phyloP scores from a whole-genome alignment of 2,329 filamentous ascomycete species.

The Verticillium dahliae region DNA sequence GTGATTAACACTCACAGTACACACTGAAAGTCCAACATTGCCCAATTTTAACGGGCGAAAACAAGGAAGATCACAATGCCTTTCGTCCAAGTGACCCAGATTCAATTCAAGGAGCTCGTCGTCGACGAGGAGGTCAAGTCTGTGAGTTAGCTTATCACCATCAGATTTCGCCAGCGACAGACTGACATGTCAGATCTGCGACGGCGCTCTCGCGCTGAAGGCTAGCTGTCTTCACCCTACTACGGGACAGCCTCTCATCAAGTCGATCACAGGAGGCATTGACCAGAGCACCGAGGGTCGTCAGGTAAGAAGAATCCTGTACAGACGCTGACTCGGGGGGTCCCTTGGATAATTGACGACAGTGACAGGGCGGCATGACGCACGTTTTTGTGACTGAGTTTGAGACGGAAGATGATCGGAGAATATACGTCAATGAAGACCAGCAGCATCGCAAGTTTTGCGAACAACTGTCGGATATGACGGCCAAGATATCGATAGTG shows the following conservation, averaged over 20 bases:
- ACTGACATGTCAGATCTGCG: constrained; percentile 18
- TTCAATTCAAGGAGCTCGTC: constrained; percentile 53
- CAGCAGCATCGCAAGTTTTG: not conserved
- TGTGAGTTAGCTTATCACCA: constrained; percentile 30
- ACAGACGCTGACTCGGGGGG: not conserved
- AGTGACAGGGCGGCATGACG: constrained; percentile 50
- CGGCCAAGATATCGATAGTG: constrained; percentile 50
- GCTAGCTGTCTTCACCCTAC: constrained; percentile 55
- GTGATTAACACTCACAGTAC: not conserved
- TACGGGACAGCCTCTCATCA: constrained; percentile 54
- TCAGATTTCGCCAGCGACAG: not conserved
- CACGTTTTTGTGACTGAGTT: constrained; percentile 68
- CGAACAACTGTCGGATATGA: constrained; percentile 34
- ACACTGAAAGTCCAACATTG: too few species aligned
- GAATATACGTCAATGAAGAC: constrained; percentile 47
- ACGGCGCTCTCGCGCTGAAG: constrained; percentile 39
- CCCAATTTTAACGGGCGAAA: not conserved
- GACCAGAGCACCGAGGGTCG: constrained; percentile 57
- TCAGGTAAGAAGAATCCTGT: constrained; percentile 34
- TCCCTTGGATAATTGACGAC: not conserved
- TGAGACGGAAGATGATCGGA: constrained; percentile 52
- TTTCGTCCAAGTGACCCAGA: constrained; percentile 62
- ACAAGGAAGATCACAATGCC: constrained; percentile 36
- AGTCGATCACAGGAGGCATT: constrained; percentile 48
- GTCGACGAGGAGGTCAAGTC: constrained; percentile 44